Percentiles rank a stretch among this genome's conserved stretches.
These are phyloP conservation scores for Kernera saxatilis DNA, from an alignment of 345 rosid genomes.

Conservation along the genomic window DNA sequence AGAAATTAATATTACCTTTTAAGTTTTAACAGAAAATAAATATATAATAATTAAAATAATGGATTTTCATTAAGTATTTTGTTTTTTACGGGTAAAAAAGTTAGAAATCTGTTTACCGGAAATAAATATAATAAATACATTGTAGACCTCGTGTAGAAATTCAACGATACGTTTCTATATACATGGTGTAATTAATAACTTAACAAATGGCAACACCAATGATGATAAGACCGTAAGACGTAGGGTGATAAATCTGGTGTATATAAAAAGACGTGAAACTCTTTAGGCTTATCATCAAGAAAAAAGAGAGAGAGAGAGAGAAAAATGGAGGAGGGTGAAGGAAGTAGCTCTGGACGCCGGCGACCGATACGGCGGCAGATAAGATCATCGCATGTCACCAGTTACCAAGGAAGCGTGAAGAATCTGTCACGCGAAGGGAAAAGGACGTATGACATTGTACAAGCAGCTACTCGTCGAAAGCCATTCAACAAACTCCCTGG, in stretches of 20 bases:
- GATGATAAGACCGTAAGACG: no score
- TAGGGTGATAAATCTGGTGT: not conserved
- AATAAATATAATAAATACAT: no score
- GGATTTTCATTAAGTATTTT: not conserved
- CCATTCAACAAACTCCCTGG: not conserved
- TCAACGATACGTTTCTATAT: no score
- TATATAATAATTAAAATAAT: not conserved
- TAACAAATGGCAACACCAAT: no score
- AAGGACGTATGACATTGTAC: not conserved
- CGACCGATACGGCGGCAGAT: not conserved
- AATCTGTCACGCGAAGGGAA: not conserved
- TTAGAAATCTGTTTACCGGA: no score
- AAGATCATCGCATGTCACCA: not conserved
- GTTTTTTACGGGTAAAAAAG: no score
- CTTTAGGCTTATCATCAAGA: not conserved
- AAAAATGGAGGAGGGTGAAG: not conserved
- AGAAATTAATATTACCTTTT: no score
- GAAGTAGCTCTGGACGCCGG: not conserved
- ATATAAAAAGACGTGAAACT: not conserved
- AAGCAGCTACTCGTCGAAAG: not conserved
- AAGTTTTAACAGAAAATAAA: no score
- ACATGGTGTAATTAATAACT: no score
- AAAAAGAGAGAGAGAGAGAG: not conserved
- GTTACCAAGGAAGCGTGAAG: not conserved
- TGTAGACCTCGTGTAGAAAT: no score